Evolutionary conservation across 2,329 filamentous ascomycete genomes (phyloP).

Genomic region (Fragosphaeria purpurea): DNA sequence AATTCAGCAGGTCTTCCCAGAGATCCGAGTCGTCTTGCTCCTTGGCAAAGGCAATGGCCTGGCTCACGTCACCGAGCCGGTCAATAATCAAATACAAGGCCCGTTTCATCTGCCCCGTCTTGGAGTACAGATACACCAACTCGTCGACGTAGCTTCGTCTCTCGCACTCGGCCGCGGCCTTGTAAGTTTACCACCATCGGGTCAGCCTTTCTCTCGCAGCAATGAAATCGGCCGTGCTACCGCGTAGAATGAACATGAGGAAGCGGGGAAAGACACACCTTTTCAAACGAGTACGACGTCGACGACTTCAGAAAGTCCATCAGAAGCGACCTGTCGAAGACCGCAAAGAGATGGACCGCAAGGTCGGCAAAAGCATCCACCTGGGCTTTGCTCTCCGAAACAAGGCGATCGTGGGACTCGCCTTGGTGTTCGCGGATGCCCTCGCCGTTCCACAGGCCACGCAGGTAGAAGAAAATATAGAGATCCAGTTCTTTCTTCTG

Average conservation of each 20-base stretch:
- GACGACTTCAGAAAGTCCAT: conserved; percentile 82
- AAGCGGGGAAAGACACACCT: conserved; percentile 28
- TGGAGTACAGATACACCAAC: conserved; percentile 90
- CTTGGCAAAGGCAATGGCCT: conserved; percentile 90
- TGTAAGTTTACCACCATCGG: no score
- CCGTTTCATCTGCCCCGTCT: conserved; percentile 86
- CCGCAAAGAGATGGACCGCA: conserved; percentile 75
- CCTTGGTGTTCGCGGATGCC: conserved; percentile 44
- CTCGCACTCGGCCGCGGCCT: conserved; percentile 71
- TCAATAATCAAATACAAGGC: conserved; percentile 91
- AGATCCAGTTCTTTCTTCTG: conserved; percentile 54
- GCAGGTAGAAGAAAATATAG: conserved; percentile 88
- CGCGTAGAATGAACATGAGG: conserved; percentile 2
- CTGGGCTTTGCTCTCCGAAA: conserved; percentile 53
- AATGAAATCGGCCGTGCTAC: no score
- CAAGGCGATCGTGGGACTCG: conserved; percentile 45
- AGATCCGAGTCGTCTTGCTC: conserved; percentile 84
- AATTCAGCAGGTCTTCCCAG: conserved; percentile 89
- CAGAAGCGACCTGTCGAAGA: conserved; percentile 67
- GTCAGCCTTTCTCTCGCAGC: no score
- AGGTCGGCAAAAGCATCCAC: conserved; percentile 83
- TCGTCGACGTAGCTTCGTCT: conserved; percentile 73
- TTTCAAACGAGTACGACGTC: conserved; percentile 81
- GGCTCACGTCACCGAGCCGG: conserved; percentile 79
- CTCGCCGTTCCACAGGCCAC: conserved; percentile 72